Evolutionary conservation across 768 basidiomycete species (phyloP), one percentile per base, ranked within the genome.

Genomic region (Scleroderma citrinum): DNA sequence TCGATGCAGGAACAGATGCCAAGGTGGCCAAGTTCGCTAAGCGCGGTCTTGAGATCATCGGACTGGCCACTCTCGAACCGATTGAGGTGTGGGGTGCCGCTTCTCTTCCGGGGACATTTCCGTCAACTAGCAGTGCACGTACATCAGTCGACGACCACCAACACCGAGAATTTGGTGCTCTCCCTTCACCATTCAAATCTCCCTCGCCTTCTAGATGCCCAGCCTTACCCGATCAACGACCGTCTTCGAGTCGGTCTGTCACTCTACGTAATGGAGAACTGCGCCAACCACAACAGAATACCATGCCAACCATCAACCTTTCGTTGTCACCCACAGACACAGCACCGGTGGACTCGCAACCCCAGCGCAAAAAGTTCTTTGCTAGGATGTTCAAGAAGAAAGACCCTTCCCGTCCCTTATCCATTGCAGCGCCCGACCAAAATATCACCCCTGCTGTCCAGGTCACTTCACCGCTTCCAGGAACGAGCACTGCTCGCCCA

Each of bases 1-100:
- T 89, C 24, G 91, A 93, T 60, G 91, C 91, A 0, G 91, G 91
- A 35, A 92, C 90, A 0, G 90, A 92, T 50, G 85, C 86, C 19
- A 87, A 87, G 67, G 82, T 92, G 32, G 87, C 89, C 3, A 84
- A 79, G 54, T 92, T 90, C 60, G 71, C 74, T 47, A 82, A 76
- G 55, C 76, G 84, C 4, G 85, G 87, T 2, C 68, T 91, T 29
- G 91, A 93, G 61, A 68, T 94, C 23, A 77, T 91, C 14, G 85
- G 83, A 31, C 73, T 94, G 5, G 88, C 82, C 4, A 58, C 84
- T n/a, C 68, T 92, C 2, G 91, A 93, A 59, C 86, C 87, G 2
- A 75, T 88, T 7, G 90, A 93, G 60, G 79, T 92, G 45, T 85
- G 79, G 79, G 59, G 46, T 46, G 49, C 53, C 44, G 26, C 40